Evolutionary conservation across 2,329 filamentous ascomycete genomes (phyloP).

Genomic region (Didymella lethalis): DNA sequence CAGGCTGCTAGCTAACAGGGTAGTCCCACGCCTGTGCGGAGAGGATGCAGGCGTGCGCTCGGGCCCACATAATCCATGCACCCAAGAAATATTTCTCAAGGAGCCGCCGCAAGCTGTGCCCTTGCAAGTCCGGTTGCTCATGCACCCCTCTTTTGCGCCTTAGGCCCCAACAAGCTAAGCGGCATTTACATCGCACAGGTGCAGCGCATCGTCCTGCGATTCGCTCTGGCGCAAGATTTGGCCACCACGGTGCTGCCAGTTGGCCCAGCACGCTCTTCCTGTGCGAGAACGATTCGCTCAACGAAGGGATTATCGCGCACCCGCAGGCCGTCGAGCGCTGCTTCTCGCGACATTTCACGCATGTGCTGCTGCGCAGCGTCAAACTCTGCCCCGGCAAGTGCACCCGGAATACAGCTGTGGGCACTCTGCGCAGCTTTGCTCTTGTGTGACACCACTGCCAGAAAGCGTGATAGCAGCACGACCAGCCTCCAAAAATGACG

Average conservation of each 20-base stretch:
- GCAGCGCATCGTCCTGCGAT: constrained; percentile 25
- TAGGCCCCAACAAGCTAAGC: constrained; percentile 16
- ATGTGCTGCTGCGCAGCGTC: constrained; percentile 14
- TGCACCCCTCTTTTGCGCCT: constrained; percentile 31
- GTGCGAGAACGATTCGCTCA: constrained; percentile 27
- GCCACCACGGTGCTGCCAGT: constrained; percentile 29
- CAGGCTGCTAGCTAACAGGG: constrained; percentile 22
- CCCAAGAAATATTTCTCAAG: constrained; percentile 30
- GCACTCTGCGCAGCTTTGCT: background rate
- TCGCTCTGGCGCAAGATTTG: constrained; percentile 29
- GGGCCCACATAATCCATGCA: constrained; percentile 18
- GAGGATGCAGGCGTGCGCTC: constrained; percentile 18
- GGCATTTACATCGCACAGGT: constrained; percentile 32
- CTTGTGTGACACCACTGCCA: constrained; percentile 27
- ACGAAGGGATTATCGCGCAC: constrained; percentile 17
- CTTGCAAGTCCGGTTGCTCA: constrained; percentile 18
- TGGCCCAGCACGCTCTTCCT: constrained; percentile 16
- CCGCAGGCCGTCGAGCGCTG: constrained; percentile 12
- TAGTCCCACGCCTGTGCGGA: constrained; percentile 25
- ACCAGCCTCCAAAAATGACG: constrained; percentile 35
- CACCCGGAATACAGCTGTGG: constrained; percentile 3
- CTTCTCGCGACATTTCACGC: constrained; percentile 5
- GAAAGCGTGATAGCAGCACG: constrained; percentile 28
- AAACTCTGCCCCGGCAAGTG: constrained; percentile 1
- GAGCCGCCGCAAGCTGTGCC: constrained; percentile 30